These are phyloP conservation scores for Neospora caninum DNA, from an alignment of 169 alveolate species.

Conservation along the genomic window DNA sequence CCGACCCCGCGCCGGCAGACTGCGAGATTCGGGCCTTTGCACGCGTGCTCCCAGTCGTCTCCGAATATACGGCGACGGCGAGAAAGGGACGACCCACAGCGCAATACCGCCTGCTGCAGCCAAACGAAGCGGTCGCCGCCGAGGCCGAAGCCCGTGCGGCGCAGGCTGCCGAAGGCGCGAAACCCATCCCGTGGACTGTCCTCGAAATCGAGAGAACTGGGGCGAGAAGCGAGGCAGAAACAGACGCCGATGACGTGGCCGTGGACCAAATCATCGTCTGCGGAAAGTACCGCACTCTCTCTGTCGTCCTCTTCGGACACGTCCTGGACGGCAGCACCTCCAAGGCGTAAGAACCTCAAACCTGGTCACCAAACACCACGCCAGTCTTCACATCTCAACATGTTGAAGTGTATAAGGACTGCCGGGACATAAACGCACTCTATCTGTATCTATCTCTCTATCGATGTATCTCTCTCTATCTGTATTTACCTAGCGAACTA, in stretches of 20 bases:
- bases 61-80: slow-evolving; percentile 9
- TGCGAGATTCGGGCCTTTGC: neutral
- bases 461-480: neutral
- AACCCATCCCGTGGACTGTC: neutral
- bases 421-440: too few relatives aligned
- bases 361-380: too few relatives aligned
- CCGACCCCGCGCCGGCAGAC: slow-evolving; percentile 2
- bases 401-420: too few relatives aligned
- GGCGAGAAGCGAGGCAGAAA: neutral
- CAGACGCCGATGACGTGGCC: neutral
- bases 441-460: neutral
- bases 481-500: neutral
- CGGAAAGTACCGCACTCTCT: neutral
- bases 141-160: neutral
- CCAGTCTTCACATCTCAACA: too few relatives aligned
- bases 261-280: slow-evolving; percentile 10
- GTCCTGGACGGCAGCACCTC: neutral
- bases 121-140: neutral
- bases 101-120: neutral
- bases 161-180: neutral
- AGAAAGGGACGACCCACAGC: neutral
- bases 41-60: neutral
- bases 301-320: neutral
- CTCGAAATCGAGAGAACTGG: neutral
- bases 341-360: too few relatives aligned